phyloP scores from a whole-genome alignment of 345 rosid species.

The Gossypium turneri region DNA sequence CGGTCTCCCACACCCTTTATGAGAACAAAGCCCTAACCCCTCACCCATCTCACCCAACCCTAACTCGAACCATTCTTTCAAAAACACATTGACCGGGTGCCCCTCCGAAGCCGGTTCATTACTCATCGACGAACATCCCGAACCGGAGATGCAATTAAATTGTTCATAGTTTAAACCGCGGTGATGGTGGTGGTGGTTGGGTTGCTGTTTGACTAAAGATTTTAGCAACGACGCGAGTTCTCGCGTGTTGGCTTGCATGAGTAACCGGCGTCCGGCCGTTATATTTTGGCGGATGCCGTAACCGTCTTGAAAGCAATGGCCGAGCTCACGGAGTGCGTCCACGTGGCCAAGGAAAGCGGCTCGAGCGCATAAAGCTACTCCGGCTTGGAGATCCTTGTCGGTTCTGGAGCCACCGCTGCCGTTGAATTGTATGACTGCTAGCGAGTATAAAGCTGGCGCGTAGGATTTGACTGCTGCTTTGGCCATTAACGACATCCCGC shows the following conservation, averaged over 20 bases:
- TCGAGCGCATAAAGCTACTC: slow-evolving; percentile 54
- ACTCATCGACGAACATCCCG: slow-evolving; percentile 27
- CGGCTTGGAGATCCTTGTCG: slow-evolving; percentile 56
- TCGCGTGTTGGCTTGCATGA: slow-evolving; percentile 55
- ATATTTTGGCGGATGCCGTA: slow-evolving; percentile 52
- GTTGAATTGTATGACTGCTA: slow-evolving; percentile 65
- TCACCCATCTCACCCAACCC: slow-evolving; percentile 16
- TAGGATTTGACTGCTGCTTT: slow-evolving; percentile 63
- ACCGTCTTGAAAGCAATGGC: slow-evolving; percentile 72
- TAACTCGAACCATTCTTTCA: slow-evolving; percentile 57
- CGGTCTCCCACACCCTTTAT: slow-evolving; percentile 63
- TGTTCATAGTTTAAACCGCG: background rate
- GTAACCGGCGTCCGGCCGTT: slow-evolving; percentile 45
- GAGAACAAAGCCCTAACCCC: slow-evolving; percentile 44
- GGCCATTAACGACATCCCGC: slow-evolving; percentile 60
- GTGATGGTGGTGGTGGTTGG: background rate
- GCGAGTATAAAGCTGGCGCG: slow-evolving; percentile 53
- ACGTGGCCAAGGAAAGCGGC: slow-evolving; percentile 58
- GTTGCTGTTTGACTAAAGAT: slow-evolving; percentile 14
- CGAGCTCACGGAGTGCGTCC: slow-evolving; percentile 62
- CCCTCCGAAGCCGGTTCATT: slow-evolving; percentile 36
- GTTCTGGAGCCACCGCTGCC: slow-evolving; percentile 59
- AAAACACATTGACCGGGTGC: slow-evolving; percentile 51
- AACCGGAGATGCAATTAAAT: background rate
- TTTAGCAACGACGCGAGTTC: slow-evolving; percentile 43